Evolutionary conservation across 2,329 filamentous ascomycete genomes (phyloP).

Genomic region (Sporothrix pallida): DNA sequence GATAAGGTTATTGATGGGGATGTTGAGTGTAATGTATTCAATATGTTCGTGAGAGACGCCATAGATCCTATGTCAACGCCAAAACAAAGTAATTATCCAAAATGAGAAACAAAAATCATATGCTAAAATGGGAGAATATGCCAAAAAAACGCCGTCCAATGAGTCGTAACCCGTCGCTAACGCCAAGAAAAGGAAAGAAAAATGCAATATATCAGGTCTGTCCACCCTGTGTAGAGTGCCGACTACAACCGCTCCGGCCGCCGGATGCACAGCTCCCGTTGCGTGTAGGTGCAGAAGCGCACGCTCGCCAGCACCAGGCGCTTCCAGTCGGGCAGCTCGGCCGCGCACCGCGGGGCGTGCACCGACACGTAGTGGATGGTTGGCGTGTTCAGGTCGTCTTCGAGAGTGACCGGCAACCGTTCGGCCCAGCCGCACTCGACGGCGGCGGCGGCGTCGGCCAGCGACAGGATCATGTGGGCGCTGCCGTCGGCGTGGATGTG

Average conservation of each 20-base stretch:
- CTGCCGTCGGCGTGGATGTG: constrained; percentile 51
- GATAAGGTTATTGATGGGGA: too few relatives aligned
- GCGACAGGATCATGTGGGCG: constrained; percentile 48
- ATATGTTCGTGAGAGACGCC: neutral
- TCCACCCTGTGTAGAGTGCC: too few relatives aligned
- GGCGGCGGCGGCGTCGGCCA: constrained; percentile 47
- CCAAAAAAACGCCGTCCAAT: neutral
- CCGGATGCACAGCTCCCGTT: constrained; percentile 29
- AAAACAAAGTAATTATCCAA: neutral
- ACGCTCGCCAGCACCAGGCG: constrained; percentile 39
- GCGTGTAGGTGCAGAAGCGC: constrained; percentile 33
- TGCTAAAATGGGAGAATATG: neutral
- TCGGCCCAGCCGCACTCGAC: constrained; percentile 50
- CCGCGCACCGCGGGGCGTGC: constrained; percentile 49
- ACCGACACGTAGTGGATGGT: constrained; percentile 46
- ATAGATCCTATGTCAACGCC: neutral
- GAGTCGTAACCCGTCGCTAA: neutral
- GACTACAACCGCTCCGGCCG: constrained; percentile 32
- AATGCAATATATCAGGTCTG: neutral
- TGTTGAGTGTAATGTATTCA: too few relatives aligned
- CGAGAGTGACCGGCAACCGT: constrained; percentile 43
- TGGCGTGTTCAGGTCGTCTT: constrained; percentile 33
- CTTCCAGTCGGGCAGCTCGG: constrained; percentile 47
- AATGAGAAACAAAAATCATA: neutral
- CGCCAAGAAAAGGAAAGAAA: neutral